Conservation (phyloP, 1,284 basidiomycete genomes). For the Moniliella sp. region DNA sequence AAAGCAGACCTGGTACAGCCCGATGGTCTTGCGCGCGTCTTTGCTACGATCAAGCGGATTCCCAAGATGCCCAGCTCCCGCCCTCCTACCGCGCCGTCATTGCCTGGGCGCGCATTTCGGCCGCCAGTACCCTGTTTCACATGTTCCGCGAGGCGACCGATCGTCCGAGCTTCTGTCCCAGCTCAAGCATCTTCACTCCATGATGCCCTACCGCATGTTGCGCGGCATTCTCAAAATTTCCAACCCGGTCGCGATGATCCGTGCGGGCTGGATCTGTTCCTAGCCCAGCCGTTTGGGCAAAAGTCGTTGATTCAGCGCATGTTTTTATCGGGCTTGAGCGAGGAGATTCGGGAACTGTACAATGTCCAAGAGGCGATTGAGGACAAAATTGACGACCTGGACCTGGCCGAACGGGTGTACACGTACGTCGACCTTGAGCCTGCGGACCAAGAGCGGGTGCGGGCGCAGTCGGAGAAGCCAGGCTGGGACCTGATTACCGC, state of each 20-base stretch:
- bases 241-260: conserved; percentile 88
- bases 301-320: conserved; percentile 58
- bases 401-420: conserved; percentile 67
- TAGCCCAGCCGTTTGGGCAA: conserved; percentile 91
- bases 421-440: conserved; percentile 64
- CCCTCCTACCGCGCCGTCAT: conserved; percentile 65
- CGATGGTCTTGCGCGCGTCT: conserved; percentile 71
- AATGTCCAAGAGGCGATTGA: conserved; percentile 67
- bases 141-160: conserved; percentile 71
- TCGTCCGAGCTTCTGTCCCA: conserved; percentile 69
- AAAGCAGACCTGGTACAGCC: conserved; percentile 53
- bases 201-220: conserved; percentile 95
- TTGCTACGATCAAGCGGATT: conserved; percentile 64
- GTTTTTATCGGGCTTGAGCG: conserved; percentile 73
- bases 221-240: conserved; percentile 76
- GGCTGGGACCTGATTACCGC: conserved; percentile 57
- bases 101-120: conserved; percentile 72
- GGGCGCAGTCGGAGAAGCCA: conserved; percentile 41
- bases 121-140: conserved; percentile 85
- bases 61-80: conserved; percentile 57
- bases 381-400: conserved; percentile 65
- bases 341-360: conserved; percentile 62
- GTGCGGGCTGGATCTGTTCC: conserved; percentile 74
- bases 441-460: conserved; percentile 52
- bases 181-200: conserved; percentile 74